Conservation (phyloP, 2,329 filamentous ascomycete species). For the Xylaria sp. region DNA sequence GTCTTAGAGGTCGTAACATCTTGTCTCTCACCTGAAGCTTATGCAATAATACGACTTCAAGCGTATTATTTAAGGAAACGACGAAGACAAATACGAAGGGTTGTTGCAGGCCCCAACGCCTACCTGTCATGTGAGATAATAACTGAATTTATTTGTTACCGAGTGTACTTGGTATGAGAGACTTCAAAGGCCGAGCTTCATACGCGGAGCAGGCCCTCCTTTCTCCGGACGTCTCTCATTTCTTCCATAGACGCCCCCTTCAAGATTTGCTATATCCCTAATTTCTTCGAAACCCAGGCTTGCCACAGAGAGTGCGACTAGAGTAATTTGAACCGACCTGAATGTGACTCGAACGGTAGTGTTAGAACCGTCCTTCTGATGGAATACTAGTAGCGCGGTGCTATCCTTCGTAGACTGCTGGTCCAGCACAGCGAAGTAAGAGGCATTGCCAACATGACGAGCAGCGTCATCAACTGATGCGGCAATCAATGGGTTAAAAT, state of each 20-base stretch:
- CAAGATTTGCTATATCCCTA: constrained; percentile 4
- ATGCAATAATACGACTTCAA: too few relatives aligned
- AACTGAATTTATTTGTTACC: too few relatives aligned
- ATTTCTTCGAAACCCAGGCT: constrained; percentile 19
- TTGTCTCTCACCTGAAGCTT: too few relatives aligned
- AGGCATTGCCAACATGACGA: not conserved
- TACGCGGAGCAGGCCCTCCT: constrained; percentile 12
- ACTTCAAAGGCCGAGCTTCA: constrained; percentile 21
- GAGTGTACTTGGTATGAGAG: too few relatives aligned
- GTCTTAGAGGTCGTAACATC: too few relatives aligned
- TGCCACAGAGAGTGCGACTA: constrained; percentile 16
- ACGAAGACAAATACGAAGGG: too few relatives aligned
- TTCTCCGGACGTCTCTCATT: not conserved
- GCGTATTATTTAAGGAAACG: too few relatives aligned
- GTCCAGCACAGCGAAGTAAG: constrained; percentile 23
- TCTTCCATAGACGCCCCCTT: constrained; percentile 22
- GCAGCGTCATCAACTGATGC: constrained; percentile 16
- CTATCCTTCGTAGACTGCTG: constrained; percentile 9
- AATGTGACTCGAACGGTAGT: constrained; percentile 17
- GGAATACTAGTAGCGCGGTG: constrained; percentile 9
- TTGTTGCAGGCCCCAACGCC: too few relatives aligned
- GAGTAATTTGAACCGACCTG: constrained; percentile 19
- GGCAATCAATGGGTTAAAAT: constrained; percentile 16
- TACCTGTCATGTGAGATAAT: too few relatives aligned
- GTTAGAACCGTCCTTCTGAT: constrained; percentile 9